phyloP scores from a whole-genome alignment of 495 filamentous ascomycete genomes.

The Lasiosphaeria ovina region DNA sequence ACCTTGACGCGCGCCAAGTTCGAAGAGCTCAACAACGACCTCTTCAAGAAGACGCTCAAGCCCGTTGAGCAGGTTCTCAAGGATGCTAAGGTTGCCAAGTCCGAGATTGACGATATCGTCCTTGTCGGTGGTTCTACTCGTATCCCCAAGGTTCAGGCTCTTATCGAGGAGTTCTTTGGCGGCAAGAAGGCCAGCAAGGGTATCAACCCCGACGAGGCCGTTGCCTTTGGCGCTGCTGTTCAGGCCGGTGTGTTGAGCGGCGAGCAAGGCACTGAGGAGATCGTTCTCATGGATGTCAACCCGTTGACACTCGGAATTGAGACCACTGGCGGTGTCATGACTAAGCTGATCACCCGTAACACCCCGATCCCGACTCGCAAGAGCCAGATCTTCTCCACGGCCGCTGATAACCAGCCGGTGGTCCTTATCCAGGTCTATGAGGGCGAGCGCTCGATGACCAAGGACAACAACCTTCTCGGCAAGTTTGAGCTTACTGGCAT shows the following conservation, averaged over 20 bases:
- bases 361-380: conserved; percentile 96
- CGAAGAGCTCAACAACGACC: conserved; percentile 96
- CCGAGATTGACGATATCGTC: conserved; percentile 82
- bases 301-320: conserved; percentile 97
- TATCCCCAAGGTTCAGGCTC: conserved; percentile 94
- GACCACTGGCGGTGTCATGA: conserved; percentile 98
- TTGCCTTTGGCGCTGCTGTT: conserved; percentile 94
- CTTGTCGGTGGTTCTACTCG: conserved; percentile 90
- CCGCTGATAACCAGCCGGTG: conserved; percentile 95
- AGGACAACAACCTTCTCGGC: conserved; percentile 94
- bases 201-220: conserved; percentile 98
- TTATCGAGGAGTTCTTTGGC: conserved; percentile 92
- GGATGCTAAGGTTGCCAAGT: conserved; percentile 88
- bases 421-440: conserved; percentile 97
- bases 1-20: conserved; percentile 98
- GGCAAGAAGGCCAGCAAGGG: conserved; percentile 97
- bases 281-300: conserved; percentile 98
- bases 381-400: conserved; percentile 96
- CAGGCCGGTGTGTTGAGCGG: conserved; percentile 94
- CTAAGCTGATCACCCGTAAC: conserved; percentile 92
- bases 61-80: conserved; percentile 96
- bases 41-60: conserved; percentile 98
- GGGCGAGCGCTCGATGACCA: conserved; percentile 93
- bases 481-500: conserved; percentile 98
- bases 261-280: conserved; percentile 69